Evolutionary conservation across 768 basidiomycete genomes (phyloP).

Genomic region (Lenzites betulinus): DNA sequence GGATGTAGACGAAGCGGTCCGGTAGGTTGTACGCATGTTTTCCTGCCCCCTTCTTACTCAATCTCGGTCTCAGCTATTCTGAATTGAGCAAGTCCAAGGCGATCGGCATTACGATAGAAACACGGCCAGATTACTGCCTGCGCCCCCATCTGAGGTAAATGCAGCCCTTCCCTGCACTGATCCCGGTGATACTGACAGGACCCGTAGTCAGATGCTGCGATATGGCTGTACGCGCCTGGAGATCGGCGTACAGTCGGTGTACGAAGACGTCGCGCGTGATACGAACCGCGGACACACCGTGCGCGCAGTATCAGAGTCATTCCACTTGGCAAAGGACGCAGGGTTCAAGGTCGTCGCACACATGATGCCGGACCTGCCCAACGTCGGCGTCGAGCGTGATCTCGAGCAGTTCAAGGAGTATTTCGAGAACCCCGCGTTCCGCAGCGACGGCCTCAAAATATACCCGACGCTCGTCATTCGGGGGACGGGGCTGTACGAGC

Average conservation of each 20-base stretch:
- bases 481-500: slow-evolving; percentile 93
- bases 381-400: slow-evolving; percentile 96
- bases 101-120: slow-evolving; percentile 99
- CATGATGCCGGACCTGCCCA: slow-evolving; percentile 99
- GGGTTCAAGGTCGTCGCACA: slow-evolving; percentile 99
- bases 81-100: slow-evolving; percentile 98
- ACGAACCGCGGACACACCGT: slow-evolving; percentile 99
- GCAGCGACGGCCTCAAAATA: slow-evolving; percentile 96
- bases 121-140: slow-evolving; percentile 96
- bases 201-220: slow-evolving; percentile 89
- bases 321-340: slow-evolving; percentile 97
- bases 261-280: slow-evolving; percentile 98
- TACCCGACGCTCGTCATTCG: slow-evolving; percentile 98
- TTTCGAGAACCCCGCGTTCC: slow-evolving; percentile 97
- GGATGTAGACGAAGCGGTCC: slow-evolving; percentile 94
- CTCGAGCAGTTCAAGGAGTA: slow-evolving; percentile 99
- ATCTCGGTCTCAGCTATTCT: slow-evolving; percentile 64
- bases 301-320: slow-evolving; percentile 93
- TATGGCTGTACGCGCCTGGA: slow-evolving; percentile 99
- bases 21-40: slow-evolving; percentile 42
- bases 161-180: neutral
- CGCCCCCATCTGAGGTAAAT: slow-evolving; percentile 88
- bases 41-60: neutral
- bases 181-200: slow-evolving; percentile 4
- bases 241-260: slow-evolving; percentile 98